phyloP scores from a whole-genome alignment of 805 yeast species.

The Ogataea saltuana region DNA sequence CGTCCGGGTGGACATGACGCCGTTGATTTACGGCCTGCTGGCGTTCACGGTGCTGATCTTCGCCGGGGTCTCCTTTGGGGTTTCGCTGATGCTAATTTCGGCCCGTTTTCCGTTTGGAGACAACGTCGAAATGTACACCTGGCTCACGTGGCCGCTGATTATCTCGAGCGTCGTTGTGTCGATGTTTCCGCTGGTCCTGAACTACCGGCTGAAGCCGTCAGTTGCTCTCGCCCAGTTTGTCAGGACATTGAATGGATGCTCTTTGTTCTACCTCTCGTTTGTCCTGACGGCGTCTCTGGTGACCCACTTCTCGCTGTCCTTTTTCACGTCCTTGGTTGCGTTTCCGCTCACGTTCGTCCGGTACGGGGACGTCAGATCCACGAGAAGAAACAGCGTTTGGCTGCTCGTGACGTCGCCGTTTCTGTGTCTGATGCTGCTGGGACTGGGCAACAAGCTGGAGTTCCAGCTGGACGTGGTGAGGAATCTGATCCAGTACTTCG shows the following conservation, averaged over 20 bases:
- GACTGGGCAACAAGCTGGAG: conserved; percentile 24
- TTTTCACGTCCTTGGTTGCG: conserved; percentile 65
- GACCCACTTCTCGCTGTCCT: conserved; percentile 81
- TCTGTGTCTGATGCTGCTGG: conserved; percentile 29
- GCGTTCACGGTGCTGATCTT: conserved; percentile 32
- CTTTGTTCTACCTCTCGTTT: conserved; percentile 62
- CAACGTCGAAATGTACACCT: conserved; percentile 10
- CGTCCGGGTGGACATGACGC: conserved; percentile 26
- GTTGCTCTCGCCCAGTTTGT: conserved; percentile 22
- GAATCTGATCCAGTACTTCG: conserved; percentile 34
- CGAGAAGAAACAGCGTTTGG: conserved; percentile 26
- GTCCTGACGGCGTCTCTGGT: conserved; percentile 72
- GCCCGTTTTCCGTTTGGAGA: conserved; percentile 12
- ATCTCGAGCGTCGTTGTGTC: conserved; percentile 6
- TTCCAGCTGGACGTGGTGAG: conserved; percentile 33
- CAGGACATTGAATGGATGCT: conserved; percentile 28
- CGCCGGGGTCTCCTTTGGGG: conserved; percentile 28
- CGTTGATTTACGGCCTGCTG: conserved; percentile 33
- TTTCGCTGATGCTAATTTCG: conserved; percentile 20
- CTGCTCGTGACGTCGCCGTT: conserved; percentile 36
- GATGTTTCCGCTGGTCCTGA: conserved; percentile 21
- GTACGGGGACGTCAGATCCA: conserved; percentile 29
- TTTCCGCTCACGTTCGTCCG: conserved; percentile 72
- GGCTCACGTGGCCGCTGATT: conserved; percentile 19
- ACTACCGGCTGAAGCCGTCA: conserved; percentile 6